phyloP scores from a whole-genome alignment of 495 filamentous ascomycete genomes.

The Letharia lupina region DNA sequence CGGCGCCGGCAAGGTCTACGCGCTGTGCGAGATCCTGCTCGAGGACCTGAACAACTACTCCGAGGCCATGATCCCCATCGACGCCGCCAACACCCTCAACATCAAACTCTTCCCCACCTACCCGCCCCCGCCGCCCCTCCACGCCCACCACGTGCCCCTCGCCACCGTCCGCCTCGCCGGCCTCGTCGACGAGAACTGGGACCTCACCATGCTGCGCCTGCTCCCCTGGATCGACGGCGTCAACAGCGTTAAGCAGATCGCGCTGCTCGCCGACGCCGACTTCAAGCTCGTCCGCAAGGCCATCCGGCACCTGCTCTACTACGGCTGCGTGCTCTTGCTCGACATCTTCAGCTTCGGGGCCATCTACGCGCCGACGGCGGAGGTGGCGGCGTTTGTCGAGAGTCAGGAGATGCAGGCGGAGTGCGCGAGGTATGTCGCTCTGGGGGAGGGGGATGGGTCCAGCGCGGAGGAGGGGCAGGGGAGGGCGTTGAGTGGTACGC shows the following conservation, averaged over 20 bases:
- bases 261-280: constrained; percentile 74
- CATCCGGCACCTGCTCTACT: constrained; percentile 81
- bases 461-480: not conserved
- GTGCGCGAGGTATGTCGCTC: constrained; percentile 71
- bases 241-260: constrained; percentile 75
- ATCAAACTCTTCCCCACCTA: constrained; percentile 90
- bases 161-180: constrained; percentile 71
- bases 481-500: constrained; percentile 34
- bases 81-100: constrained; percentile 90
- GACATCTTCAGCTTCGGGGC: constrained; percentile 90
- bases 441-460: not conserved
- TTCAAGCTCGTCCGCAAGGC: constrained; percentile 74
- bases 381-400: constrained; percentile 63
- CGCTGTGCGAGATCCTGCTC: constrained; percentile 81
- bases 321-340: constrained; percentile 75
- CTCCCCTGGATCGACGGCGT: constrained; percentile 83
- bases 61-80: constrained; percentile 96
- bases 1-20: constrained; percentile 57
- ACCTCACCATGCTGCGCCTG: constrained; percentile 72
- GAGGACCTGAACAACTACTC: constrained; percentile 95
- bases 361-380: constrained; percentile 76
- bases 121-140: constrained; percentile 64
- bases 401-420: constrained; percentile 68
- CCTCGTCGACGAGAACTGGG: constrained; percentile 78
- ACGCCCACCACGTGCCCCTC: constrained; percentile 82